Percentiles rank a stretch among this genome's conserved stretches.
Evolutionary conservation across 2,329 filamentous ascomycete genomes (phyloP).

Genomic region (Cytospora piceae): DNA sequence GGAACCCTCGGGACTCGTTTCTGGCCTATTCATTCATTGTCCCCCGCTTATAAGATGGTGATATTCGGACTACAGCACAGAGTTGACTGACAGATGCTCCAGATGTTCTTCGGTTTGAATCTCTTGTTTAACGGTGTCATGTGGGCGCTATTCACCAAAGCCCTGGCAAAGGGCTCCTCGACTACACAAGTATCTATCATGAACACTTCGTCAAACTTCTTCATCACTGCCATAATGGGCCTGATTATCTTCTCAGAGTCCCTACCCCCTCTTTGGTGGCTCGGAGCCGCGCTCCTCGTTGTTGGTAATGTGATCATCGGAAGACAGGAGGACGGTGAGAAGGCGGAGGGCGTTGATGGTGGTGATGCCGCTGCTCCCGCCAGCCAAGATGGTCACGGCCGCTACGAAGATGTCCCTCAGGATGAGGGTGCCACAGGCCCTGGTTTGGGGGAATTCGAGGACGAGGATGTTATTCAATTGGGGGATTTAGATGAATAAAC

Average conservation of each 20-base stretch:
- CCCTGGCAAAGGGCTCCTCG: slow-evolving; percentile 72
- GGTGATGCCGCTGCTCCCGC: slow-evolving; percentile 23
- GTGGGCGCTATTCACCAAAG: slow-evolving; percentile 83
- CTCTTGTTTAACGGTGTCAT: slow-evolving; percentile 77
- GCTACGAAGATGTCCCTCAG: slow-evolving; percentile 39
- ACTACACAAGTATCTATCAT: slow-evolving; percentile 81
- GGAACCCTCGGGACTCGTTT: not conserved
- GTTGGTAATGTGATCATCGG: slow-evolving; percentile 80
- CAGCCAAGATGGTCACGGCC: slow-evolving; percentile 35
- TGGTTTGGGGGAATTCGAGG: slow-evolving; percentile 30
- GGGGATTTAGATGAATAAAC: slow-evolving; percentile 27
- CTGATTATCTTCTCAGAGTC: slow-evolving; percentile 71
- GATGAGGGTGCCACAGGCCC: slow-evolving; percentile 26
- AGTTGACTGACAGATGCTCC: slow-evolving; percentile 16
- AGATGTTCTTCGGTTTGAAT: slow-evolving; percentile 78
- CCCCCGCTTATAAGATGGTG: not conserved
- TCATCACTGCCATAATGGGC: slow-evolving; percentile 75
- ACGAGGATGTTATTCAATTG: slow-evolving; percentile 36
- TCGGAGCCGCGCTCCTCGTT: slow-evolving; percentile 72
- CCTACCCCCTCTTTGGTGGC: slow-evolving; percentile 76
- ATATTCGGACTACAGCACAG: not conserved
- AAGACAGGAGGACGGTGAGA: slow-evolving; percentile 60
- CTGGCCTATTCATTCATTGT: not conserved
- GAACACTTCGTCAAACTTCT: slow-evolving; percentile 82
- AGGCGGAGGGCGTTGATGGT: slow-evolving; percentile 27